A percentile compares a stretch with the other conserved stretches of the same genome.
These are phyloP conservation scores for Candida tibetensis DNA, from an alignment of 805 yeast species.

Conservation along the genomic window DNA sequence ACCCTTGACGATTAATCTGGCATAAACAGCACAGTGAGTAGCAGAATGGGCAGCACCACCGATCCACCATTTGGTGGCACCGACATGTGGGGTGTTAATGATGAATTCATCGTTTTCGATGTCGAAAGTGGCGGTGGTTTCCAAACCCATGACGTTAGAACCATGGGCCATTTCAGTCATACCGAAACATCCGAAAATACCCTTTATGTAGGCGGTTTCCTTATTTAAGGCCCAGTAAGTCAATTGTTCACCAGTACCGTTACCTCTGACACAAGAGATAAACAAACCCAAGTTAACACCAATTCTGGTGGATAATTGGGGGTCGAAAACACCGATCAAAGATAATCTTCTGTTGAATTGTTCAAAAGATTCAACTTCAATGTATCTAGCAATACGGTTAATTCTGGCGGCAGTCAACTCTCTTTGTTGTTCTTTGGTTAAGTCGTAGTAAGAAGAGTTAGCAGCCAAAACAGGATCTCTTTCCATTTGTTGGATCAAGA, in stretches of 20 bases:
- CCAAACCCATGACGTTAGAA: conserved; percentile 88
- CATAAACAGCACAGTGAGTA: conserved; percentile 40
- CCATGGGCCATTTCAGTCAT: conserved; percentile 89
- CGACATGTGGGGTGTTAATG: conserved; percentile 46
- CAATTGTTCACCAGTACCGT: conserved; percentile 40
- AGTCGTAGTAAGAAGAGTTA: conserved; percentile 31
- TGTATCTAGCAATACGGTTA: conserved; percentile 33
- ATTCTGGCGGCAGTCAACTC: conserved; percentile 34
- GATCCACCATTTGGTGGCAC: conserved; percentile 52
- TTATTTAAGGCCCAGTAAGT: conserved; percentile 35
- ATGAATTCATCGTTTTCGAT: conserved; percentile 39
- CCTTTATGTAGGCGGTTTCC: conserved; percentile 33
- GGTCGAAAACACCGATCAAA: conserved; percentile 37
- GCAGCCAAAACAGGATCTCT: conserved; percentile 37
- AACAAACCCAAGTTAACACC: conserved; percentile 40
- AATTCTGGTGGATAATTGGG: conserved; percentile 37
- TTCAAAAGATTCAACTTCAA: conserved; percentile 30
- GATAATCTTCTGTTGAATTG: conserved; percentile 36
- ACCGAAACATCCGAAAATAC: conserved; percentile 77
- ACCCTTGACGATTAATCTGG: conserved; percentile 43
- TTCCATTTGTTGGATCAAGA: conserved; percentile 34
- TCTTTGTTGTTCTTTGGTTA: conserved; percentile 27
- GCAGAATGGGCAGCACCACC: conserved; percentile 51
- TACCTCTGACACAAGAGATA: conserved; percentile 38
- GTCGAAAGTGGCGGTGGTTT: conserved; percentile 62